Evolutionary conservation across 805 yeast genomes (phyloP), one percentile per base, ranked within the genome.

Genomic region (Metschnikowia similis): DNA sequence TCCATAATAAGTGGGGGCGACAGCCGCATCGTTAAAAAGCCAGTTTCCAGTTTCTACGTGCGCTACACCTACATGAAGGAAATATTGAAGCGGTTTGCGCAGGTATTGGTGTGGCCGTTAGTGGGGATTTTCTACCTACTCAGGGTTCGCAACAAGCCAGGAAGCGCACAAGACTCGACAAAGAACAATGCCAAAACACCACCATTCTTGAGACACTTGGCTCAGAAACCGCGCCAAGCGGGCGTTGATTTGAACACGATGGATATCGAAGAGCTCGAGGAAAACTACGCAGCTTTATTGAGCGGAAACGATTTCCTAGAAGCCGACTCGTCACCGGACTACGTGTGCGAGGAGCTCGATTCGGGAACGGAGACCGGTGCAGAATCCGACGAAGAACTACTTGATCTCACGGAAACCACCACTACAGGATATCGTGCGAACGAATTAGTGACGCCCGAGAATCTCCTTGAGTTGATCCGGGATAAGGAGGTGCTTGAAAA

Each of bases 401-500:
- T 39, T 14, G 42, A 39, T 49, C 49, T n/a, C 52, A 48, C 29
- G 31, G 39, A 7, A 48, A 41, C 32, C 6, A 6, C 21, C 11
- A 6, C 34, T 34, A 28, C 34, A 7, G 42, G 34, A n/a, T 39
- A 27, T 14, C 17, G 14, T 9, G 5, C 14, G 28, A 28, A 39
- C 21, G 60, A 57, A 42, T 54, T 57, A 17, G 39, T 57, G 37
- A 47, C 54, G 16, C 30, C 57, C 8, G 58, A 56, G 11, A 48
- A 27, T 27, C 44, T 54, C 28, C 30, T 56, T 21, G 55, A 53
- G 41, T 51, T 56, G 21, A 32, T 56, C 4, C 57, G 53, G 27
- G 50, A 51, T 14, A 50, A 34, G n/a, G 59, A 57, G 2, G 59
- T 70, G 10, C 54, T 71, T 47, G 61, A 60, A 35, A 58, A 58